Evolutionary conservation across 768 basidiomycete species (phyloP).

Genomic region (Boletales sp.): DNA sequence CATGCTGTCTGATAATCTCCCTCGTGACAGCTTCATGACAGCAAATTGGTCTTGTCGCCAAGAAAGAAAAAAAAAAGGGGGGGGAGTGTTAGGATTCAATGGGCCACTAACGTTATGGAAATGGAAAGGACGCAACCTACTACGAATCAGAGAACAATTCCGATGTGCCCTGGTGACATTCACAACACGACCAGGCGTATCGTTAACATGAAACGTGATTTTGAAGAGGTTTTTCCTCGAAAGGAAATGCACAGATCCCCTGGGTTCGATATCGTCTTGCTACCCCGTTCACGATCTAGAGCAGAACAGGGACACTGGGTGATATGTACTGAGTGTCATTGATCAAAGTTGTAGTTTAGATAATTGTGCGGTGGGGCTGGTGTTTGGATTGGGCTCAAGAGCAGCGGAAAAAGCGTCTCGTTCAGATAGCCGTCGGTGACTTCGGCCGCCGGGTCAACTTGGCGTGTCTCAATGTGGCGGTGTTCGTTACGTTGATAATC

Average conservation of each 20-base stretch:
- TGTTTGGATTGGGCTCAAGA: constrained; percentile 18
- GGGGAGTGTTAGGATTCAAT: not conserved
- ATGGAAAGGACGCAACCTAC: constrained; percentile 17
- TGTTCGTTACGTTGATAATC: not conserved
- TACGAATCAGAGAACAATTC: not conserved
- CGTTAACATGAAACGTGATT: constrained; percentile 10
- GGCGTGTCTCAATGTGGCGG: constrained; percentile 19
- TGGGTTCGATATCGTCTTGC: constrained; percentile 3
- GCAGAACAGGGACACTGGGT: constrained; percentile 13
- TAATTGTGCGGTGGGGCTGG: constrained; percentile 14
- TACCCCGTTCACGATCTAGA: constrained; percentile 23
- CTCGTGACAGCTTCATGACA: constrained; percentile 45
- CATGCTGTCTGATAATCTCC: constrained; percentile 35
- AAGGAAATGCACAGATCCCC: constrained; percentile 11
- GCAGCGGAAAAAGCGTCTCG: constrained; percentile 18
- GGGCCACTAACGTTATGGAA: constrained; percentile 10
- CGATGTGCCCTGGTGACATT: constrained; percentile 6
- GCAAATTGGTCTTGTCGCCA: constrained; percentile 40
- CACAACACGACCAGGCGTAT: constrained; percentile 25
- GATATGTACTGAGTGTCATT: constrained; percentile 11
- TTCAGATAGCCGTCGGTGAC: constrained; percentile 5
- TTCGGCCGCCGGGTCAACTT: constrained; percentile 9
- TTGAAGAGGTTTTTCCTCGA: constrained; percentile 16
- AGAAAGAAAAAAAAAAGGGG: not conserved
- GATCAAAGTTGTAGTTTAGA: constrained; percentile 10